Conservation (phyloP, 2,329 filamentous ascomycete species). For the Botrytis paeoniae region DNA sequence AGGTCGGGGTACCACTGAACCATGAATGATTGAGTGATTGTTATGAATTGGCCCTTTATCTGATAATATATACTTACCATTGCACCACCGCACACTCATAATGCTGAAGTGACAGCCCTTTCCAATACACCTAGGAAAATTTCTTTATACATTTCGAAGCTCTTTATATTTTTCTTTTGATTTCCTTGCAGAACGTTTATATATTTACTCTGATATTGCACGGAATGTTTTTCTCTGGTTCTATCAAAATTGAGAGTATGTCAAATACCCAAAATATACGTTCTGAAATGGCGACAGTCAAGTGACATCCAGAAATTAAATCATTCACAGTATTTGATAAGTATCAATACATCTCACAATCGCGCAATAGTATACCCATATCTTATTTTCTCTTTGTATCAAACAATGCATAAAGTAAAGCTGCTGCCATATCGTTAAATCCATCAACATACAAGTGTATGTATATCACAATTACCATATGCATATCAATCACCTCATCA, state of each 20-base stretch:
- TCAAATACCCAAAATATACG: neutral
- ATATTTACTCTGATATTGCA: neutral
- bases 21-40: neutral
- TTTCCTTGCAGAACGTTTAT: neutral
- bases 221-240: neutral
- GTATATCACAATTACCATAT: neutral
- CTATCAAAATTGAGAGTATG: neutral
- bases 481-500: neutral
- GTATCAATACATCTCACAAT: neutral
- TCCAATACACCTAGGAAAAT: neutral
- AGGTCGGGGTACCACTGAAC: conserved; percentile 2
- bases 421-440: neutral
- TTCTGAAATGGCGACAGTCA: neutral
- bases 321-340: neutral
- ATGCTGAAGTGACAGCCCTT: too few relatives aligned
- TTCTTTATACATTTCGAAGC: neutral
- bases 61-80: neutral
- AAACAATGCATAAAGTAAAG: neutral
- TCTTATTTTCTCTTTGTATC: neutral
- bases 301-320: neutral
- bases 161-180: neutral
- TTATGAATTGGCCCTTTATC: accelerated
- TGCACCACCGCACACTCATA: accelerated
- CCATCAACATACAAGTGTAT: neutral
- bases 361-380: neutral